Evolutionary conservation across 768 basidiomycete species (phyloP).

Genomic region (Rhodocollybia butyracea): DNA sequence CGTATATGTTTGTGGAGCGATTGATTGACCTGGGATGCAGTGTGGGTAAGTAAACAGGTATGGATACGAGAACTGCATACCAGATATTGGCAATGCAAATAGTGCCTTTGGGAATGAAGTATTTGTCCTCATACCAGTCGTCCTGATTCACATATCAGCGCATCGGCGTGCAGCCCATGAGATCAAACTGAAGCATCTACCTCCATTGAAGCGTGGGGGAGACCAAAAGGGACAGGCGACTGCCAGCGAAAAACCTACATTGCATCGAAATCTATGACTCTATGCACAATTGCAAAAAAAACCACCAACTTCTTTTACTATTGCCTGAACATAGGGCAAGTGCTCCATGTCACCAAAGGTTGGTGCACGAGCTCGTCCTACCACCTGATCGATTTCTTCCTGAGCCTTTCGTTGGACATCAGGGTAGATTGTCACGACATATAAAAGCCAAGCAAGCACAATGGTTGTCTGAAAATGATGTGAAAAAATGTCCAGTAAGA

Average conservation of each 20-base stretch:
- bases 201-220: background rate
- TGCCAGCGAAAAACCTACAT: slow-evolving; percentile 3
- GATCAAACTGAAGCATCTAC: background rate
- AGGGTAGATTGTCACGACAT: slow-evolving; percentile 1
- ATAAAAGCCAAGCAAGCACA: background rate
- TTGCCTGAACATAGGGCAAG: slow-evolving; percentile 1
- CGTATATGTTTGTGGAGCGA: background rate
- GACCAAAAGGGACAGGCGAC: background rate
- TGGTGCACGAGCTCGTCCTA: slow-evolving; percentile 1
- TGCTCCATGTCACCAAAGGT: slow-evolving; percentile 4
- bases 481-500: background rate
- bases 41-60: background rate
- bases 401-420: slow-evolving; percentile 3
- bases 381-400: background rate
- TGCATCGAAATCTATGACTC: background rate
- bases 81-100: background rate
- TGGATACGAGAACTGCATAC: background rate
- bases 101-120: slow-evolving; percentile 4
- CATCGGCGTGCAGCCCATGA: background rate
- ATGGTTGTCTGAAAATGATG: background rate
- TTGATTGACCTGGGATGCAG: background rate
- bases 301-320: slow-evolving; percentile 3
- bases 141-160: background rate
- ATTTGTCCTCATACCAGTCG: slow-evolving; percentile 5
- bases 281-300: background rate